A percentile compares a stretch with the other conserved stretches of the same genome.
Evolutionary conservation across 1,284 basidiomycete genomes (phyloP).

Genomic region (Ceratobasidium sp.): DNA sequence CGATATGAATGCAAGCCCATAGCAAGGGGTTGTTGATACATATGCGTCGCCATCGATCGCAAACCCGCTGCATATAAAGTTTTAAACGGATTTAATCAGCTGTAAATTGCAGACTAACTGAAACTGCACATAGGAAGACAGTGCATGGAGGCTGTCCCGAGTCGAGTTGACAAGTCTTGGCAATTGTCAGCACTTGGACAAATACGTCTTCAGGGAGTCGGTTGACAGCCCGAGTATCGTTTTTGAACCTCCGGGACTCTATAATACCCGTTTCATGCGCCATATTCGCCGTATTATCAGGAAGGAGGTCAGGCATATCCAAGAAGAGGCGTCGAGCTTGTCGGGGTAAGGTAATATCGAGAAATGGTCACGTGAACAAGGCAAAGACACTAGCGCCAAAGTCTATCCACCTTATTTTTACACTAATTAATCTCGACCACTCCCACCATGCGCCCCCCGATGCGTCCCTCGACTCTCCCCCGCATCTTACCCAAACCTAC

Average conservation of each 20-base stretch:
- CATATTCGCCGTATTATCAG: too few species aligned
- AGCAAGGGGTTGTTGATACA: constrained; percentile 1
- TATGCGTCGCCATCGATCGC: neutral
- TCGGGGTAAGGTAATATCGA: too few species aligned
- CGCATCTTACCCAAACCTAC: neutral
- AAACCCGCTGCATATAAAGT: constrained; percentile 12
- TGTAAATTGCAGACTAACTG: too few species aligned
- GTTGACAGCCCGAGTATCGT: neutral
- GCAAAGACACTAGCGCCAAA: too few species aligned
- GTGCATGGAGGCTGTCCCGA: too few species aligned
- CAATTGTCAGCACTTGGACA: too few species aligned
- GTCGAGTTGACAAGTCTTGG: too few species aligned
- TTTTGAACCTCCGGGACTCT: neutral
- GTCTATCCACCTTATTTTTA: neutral
- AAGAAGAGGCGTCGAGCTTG: too few species aligned
- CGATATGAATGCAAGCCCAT: constrained; percentile 6
- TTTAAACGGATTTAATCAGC: neutral
- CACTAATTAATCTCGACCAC: constrained; percentile 6
- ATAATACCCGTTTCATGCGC: neutral
- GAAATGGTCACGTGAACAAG: too few species aligned
- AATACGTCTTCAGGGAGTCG: neutral
- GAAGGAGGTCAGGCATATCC: too few species aligned
- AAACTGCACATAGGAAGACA: too few species aligned
- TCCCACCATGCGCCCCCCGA: constrained; percentile 5
- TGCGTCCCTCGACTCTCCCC: neutral